Percentiles rank a stretch among this genome's conserved stretches.
Conservation (phyloP, 1,284 basidiomycete species). For the Austroboletus novae-zelandiae region DNA sequence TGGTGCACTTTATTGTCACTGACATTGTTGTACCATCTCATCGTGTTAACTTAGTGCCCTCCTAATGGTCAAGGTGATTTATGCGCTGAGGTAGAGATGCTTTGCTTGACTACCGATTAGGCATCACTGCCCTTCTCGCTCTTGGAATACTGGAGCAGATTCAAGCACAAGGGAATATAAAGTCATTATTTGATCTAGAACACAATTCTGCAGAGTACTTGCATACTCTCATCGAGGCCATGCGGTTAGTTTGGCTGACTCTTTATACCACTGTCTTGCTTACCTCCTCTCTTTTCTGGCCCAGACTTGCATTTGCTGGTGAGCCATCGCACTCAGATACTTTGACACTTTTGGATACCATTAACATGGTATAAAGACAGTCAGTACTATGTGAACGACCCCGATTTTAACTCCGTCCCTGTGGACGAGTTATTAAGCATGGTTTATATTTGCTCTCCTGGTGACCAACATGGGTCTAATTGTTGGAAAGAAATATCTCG, state of each 20-base stretch:
- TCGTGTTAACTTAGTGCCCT: slow-evolving; percentile 59
- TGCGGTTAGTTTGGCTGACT: slow-evolving; percentile 50
- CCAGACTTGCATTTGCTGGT: slow-evolving; percentile 76
- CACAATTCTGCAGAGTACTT: slow-evolving; percentile 90
- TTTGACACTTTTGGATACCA: not conserved
- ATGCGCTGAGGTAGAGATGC: not conserved
- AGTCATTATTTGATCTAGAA: slow-evolving; percentile 72
- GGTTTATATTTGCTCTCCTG: slow-evolving; percentile 52
- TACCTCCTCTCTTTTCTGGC: not conserved
- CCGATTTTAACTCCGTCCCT: slow-evolving; percentile 70
- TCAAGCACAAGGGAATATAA: slow-evolving; percentile 70
- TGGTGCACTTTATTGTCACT: slow-evolving; percentile 28
- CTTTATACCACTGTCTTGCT: not conserved
- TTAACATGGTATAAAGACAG: slow-evolving; percentile 53
- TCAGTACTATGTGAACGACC: slow-evolving; percentile 88
- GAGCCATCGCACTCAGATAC: slow-evolving; percentile 13
- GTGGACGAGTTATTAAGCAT: slow-evolving; percentile 79
- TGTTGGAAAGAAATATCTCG: slow-evolving; percentile 70
- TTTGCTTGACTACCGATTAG: slow-evolving; percentile 31
- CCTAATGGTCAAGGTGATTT: slow-evolving; percentile 88
- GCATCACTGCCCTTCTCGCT: slow-evolving; percentile 88
- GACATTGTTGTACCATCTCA: not conserved
- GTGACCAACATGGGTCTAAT: not conserved
- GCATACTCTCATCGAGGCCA: slow-evolving; percentile 82
- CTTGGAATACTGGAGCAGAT: slow-evolving; percentile 90